Conservation (phyloP, 23 red algal genomes). For the Chondrus crispus region DNA sequence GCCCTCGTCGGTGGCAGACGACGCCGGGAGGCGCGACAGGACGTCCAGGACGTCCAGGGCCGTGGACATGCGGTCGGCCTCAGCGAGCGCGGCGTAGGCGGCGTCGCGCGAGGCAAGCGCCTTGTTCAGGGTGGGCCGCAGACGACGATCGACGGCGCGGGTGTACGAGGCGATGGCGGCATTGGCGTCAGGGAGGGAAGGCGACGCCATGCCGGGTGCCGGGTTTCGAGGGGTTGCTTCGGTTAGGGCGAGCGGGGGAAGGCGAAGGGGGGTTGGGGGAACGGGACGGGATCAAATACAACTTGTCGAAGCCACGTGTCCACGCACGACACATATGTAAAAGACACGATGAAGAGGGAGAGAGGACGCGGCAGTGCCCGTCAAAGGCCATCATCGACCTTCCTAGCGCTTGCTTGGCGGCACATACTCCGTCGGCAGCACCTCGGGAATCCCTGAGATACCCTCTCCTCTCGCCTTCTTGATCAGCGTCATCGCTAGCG, state of each 20-base stretch:
- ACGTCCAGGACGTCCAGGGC: neutral
- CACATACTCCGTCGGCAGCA: constrained; percentile 26
- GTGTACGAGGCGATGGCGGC: constrained; percentile 19
- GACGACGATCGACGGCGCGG: neutral
- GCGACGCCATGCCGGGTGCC: too few relatives aligned
- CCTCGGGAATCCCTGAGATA: constrained; percentile 50
- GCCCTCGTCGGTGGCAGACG: neutral
- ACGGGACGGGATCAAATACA: too few relatives aligned
- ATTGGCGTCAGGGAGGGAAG: constrained; percentile 13
- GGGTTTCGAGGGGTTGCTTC: too few relatives aligned
- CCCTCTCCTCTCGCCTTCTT: constrained; percentile 53
- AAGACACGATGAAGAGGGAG: neutral
- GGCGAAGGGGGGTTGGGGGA: too few relatives aligned
- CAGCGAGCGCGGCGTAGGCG: neutral
- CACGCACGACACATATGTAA: too few relatives aligned
- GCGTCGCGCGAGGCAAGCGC: neutral
- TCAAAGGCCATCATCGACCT: neutral
- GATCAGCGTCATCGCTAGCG: constrained; percentile 83
- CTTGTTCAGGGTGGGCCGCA: neutral
- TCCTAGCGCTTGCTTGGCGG: constrained; percentile 52
- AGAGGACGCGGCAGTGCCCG: neutral
- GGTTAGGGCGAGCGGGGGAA: too few relatives aligned
- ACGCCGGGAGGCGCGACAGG: neutral
- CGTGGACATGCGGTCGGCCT: constrained; percentile 7
- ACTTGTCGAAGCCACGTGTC: too few relatives aligned